These are phyloP conservation scores for Serendipita vermifera DNA, from an alignment of 768 basidiomycete genomes.

Conservation along the genomic window DNA sequence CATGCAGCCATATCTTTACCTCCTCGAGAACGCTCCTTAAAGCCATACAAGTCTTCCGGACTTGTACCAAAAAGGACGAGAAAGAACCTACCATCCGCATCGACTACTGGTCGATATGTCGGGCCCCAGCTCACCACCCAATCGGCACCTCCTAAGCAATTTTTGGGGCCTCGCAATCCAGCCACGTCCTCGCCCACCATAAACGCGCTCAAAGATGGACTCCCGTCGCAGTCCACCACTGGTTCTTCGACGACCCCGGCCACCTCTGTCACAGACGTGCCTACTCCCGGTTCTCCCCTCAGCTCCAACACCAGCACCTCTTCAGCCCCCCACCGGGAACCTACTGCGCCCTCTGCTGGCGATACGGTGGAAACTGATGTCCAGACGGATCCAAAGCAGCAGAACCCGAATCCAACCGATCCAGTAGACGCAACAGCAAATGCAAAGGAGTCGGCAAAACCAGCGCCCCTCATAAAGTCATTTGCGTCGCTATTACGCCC, in stretches of 20 bases:
- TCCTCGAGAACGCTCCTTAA: too few species aligned
- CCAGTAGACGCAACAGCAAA: slow-evolving; percentile 8
- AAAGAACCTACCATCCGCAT: too few species aligned
- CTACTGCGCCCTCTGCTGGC: slow-evolving; percentile 8
- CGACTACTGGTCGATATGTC: too few species aligned
- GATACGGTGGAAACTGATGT: slow-evolving; percentile 23
- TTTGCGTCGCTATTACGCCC: slow-evolving; percentile 4
- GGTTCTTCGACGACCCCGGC: slow-evolving; percentile 40
- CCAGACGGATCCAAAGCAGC: slow-evolving; percentile 14
- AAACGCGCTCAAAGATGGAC: too few species aligned
- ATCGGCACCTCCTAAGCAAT: too few species aligned
- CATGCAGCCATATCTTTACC: too few species aligned
- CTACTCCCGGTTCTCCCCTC: slow-evolving; percentile 39
- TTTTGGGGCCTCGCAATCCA: too few species aligned
- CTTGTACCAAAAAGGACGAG: too few species aligned
- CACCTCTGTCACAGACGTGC: slow-evolving; percentile 37
- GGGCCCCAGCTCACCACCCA: too few species aligned
- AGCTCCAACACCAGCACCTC: slow-evolving; percentile 52
- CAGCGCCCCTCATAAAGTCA: slow-evolving; percentile 20
- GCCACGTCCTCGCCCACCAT: too few species aligned
- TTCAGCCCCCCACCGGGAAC: neutral
- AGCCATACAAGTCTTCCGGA: too few species aligned
- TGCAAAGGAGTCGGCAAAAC: slow-evolving; percentile 11
- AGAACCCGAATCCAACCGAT: slow-evolving; percentile 1
- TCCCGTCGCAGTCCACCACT: too few species aligned